Conservation (phyloP, 2,329 filamentous ascomycete species). For the Emmonsia crescens region DNA sequence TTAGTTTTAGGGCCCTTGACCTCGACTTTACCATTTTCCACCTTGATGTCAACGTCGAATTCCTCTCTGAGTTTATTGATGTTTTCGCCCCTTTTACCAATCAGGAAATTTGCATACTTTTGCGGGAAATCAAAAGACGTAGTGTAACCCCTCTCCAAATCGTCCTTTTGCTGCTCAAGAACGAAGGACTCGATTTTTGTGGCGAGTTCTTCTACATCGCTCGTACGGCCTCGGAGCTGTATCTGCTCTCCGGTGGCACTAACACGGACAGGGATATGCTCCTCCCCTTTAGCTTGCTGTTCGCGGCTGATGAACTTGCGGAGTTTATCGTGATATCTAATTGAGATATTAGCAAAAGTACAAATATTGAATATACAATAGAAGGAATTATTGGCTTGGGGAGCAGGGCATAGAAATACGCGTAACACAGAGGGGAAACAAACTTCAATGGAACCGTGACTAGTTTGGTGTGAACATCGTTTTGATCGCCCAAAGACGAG, state of each 20-base stretch:
- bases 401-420: not conserved
- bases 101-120: constrained; percentile 80
- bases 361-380: not conserved
- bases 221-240: constrained; percentile 65
- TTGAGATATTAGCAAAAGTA: constrained; percentile 5
- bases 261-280: constrained; percentile 48
- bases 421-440: constrained; percentile 8
- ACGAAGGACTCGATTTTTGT: constrained; percentile 69
- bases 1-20: constrained; percentile 94
- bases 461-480: constrained; percentile 43
- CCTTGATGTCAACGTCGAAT: constrained; percentile 68
- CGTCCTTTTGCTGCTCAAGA: constrained; percentile 79
- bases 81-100: constrained; percentile 56
- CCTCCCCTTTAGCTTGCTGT: constrained; percentile 40
- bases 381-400: too few species aligned
- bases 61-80: constrained; percentile 59
- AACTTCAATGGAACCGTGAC: constrained; percentile 46
- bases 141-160: constrained; percentile 84
- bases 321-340: constrained; percentile 51
- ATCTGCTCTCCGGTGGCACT: constrained; percentile 44
- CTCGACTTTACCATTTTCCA: constrained; percentile 88
- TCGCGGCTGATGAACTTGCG: constrained; percentile 48
- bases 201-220: constrained; percentile 59
- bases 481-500: constrained; percentile 43
- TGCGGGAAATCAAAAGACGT: constrained; percentile 86